Evolutionary conservation across 306 rosid species (phyloP), one percentile per base, ranked within the genome.

Genomic region (Lupinus albus): DNA sequence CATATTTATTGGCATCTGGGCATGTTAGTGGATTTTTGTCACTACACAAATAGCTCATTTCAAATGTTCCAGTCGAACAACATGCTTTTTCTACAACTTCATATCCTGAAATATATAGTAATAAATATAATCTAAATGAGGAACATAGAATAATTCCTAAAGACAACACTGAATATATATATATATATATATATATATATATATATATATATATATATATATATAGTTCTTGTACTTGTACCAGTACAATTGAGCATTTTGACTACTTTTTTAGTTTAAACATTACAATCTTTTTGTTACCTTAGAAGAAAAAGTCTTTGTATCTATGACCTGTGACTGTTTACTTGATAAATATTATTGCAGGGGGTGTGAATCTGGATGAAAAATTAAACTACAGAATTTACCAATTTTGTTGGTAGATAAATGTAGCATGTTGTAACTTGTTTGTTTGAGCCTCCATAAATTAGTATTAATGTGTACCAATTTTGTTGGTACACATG

Each of bases 21-120:
- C 84, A 80, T 64, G 84, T 80, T 1, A 58, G 18, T 58, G 77
- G 80, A 58, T 59, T 79, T 67, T 44, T 35, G 25, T 70, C 80
- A 53, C 71, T 75, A 52, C 84, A 80, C 30, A 71, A 41, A 38
- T 75, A 80, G 38, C 84, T 71, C 84, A 75, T 80, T 39, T 80
- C 84, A 71, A 74, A 70, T 66, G 71, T 75, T 59, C 84, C 80
- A 0, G 84, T 75, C 1, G 80, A 75, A 55, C 80, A 80, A 65
- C 84, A 80, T 16, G 80, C 78, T 48, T 50, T 72, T 39, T 72
- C 74, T 6, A 8, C 75, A 14, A 66, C 75, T 54, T 78, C 82
- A 14, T 18, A 72, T 53, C 78, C 78, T 78, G 77, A 61, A 70
- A 58, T 54, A 13, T 21, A 11, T 11, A 32, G 9, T 1, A n/a